Base-by-base conservation (phyloP, 2,329 filamentous ascomycete genomes). In the Pezicula carpinea region DNA sequence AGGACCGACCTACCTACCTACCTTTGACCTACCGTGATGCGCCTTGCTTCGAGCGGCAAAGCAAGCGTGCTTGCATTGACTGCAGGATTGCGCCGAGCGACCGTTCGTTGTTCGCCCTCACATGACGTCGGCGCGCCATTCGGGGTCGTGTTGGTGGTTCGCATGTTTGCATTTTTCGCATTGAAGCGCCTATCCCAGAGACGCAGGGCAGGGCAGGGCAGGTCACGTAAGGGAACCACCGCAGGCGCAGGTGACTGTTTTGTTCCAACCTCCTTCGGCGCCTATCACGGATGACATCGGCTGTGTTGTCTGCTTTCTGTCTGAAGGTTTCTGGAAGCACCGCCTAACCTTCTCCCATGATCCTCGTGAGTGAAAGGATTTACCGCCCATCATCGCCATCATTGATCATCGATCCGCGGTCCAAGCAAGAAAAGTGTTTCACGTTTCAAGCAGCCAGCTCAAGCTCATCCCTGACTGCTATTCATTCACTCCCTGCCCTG, bases 381-480 rank as follows among this genome's bases (percentile, higher is more conserved):
- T 40, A 19, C 38, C 38, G 38, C 38, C 19, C 26, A 29, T 29
- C 26, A 29, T 29, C 23, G 11, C 22, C 8, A 23, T 23, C 26
- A 29, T 5, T 13, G 26, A 6, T 29, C 38, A 29, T 4, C 19
- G 22, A 23, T 40, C 18, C 33, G 10, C 33, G 33, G 33, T 35
- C 33, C 33, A 14, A 35, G 33, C 38, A 23, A 10, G 18, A 14
- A n/a, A n/a, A 3, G 26, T 40, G 38, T 40, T 40, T 40, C 38
- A 40, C n/a, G 38, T 40, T 40, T 40, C 38, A 40, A 40, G 26
- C 26, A 29, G 26, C 26, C 26, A 29, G 26, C 26, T 29, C 26
- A 29, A 29, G 26, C 26, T 29, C 26, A 29, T 29, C 26, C 26
- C 13, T n/a, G n/a, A n/a, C n/a, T n/a, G n/a, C n/a, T n/a, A n/a